phyloP scores from a whole-genome alignment of 164 flowering plant genomes.

The Nelumbo lutea region DNA sequence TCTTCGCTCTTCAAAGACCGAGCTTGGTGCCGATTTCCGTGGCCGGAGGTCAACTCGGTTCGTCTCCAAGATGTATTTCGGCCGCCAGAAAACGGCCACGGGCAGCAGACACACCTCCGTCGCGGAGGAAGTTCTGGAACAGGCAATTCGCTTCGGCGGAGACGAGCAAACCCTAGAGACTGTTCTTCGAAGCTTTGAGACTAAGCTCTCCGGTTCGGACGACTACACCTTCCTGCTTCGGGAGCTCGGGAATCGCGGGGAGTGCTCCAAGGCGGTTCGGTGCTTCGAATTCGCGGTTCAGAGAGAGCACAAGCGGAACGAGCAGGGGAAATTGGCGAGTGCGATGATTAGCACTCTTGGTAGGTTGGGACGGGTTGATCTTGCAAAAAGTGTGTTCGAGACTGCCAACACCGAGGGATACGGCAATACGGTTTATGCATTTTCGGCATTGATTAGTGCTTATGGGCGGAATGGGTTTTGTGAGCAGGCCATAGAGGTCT shows the following conservation, averaged over 20 bases:
- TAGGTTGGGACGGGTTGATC: slow-evolving; percentile 70
- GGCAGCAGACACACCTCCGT: slow-evolving; percentile 44
- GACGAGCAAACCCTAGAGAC: slow-evolving; percentile 32
- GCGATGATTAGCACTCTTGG: slow-evolving; percentile 87
- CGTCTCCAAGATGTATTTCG: slow-evolving; percentile 78
- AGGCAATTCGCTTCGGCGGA: slow-evolving; percentile 20
- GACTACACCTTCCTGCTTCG: slow-evolving; percentile 76
- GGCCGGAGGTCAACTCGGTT: slow-evolving; percentile 88
- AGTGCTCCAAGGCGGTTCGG: slow-evolving; percentile 48
- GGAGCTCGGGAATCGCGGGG: slow-evolving; percentile 87
- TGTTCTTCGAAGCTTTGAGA: slow-evolving; percentile 38
- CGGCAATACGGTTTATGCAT: slow-evolving; percentile 86
- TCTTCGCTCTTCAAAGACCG: slow-evolving; percentile 33
- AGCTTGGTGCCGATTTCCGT: slow-evolving; percentile 63
- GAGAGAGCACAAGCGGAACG: slow-evolving; percentile 47
- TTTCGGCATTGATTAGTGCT: slow-evolving; percentile 84
- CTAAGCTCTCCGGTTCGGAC: slow-evolving; percentile 60
- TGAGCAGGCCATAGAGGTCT: slow-evolving; percentile 61
- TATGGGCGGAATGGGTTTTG: slow-evolving; percentile 73
- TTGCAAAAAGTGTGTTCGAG: slow-evolving; percentile 64
- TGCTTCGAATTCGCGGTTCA: slow-evolving; percentile 69
- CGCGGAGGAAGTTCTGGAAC: slow-evolving; percentile 71
- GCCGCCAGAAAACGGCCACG: slow-evolving; percentile 49
- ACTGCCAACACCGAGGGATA: slow-evolving; percentile 59
- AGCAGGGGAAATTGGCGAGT: slow-evolving; percentile 82